Percentiles rank a stretch among this genome's conserved stretches.
Conservation (phyloP, 306 rosid species). For the Prunus davidiana region DNA sequence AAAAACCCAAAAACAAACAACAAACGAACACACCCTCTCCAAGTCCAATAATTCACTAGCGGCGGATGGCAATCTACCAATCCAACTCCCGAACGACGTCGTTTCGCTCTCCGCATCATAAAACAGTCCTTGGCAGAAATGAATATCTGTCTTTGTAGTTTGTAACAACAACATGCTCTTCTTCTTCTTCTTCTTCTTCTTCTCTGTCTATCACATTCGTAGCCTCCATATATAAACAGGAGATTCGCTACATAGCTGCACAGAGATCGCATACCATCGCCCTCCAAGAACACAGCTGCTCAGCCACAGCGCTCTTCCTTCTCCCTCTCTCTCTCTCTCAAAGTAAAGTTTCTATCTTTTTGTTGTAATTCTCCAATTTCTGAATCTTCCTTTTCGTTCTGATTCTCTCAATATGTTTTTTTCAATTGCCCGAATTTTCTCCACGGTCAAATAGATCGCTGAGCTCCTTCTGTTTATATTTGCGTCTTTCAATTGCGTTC, state of each 20-base stretch:
- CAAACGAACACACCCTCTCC: not conserved
- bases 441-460: not conserved
- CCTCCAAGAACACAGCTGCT: not conserved
- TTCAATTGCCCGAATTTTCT: not conserved
- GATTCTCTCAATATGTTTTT: not conserved
- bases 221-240: not conserved
- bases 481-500: not conserved
- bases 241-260: not conserved
- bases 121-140: not conserved
- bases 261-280: conserved; percentile 7
- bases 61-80: not conserved
- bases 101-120: not conserved
- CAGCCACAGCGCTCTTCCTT: not conserved
- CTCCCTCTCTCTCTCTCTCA: not conserved
- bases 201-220: not conserved
- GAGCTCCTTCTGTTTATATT: not conserved
- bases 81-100: not conserved
- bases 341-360: not conserved
- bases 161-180: not conserved
- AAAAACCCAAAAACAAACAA: not conserved
- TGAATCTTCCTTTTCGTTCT: not conserved
- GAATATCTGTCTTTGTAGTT: not conserved
- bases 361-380: not conserved
- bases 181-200: not conserved
- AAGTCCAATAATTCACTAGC: not conserved